Percentiles rank a stretch among this genome's conserved stretches.
phyloP scores from a whole-genome alignment of 2,329 filamentous ascomycete species.

The Claviceps monticola region DNA sequence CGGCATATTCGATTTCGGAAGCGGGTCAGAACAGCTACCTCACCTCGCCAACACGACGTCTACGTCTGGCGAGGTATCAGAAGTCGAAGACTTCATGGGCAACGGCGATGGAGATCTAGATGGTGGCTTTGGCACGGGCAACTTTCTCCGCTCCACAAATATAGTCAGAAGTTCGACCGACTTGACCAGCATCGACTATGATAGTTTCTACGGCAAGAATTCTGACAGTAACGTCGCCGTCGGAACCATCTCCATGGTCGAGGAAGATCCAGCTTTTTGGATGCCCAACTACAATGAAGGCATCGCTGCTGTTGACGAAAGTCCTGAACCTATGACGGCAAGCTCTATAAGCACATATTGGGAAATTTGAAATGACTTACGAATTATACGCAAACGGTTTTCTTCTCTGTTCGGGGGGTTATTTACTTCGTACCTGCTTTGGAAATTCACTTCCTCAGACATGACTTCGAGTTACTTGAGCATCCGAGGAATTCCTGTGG shows the following conservation, averaged over 20 bases:
- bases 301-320: constrained; percentile 22
- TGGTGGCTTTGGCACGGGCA: constrained; percentile 31
- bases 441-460: not conserved
- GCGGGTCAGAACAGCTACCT: constrained; percentile 39
- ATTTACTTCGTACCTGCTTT: not conserved
- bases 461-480: not conserved
- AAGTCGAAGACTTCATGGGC: constrained; percentile 45
- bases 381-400: not conserved
- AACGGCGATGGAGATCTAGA: constrained; percentile 35
- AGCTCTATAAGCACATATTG: constrained; percentile 20
- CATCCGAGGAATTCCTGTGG: not conserved
- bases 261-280: constrained; percentile 38
- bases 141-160: constrained; percentile 31
- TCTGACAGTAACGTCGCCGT: constrained; percentile 24
- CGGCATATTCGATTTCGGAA: constrained; percentile 36
- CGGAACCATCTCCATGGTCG: constrained; percentile 33
- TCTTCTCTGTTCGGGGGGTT: not conserved
- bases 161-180: constrained; percentile 28
- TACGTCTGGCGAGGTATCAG: constrained; percentile 53
- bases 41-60: constrained; percentile 43
- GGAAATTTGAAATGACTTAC: constrained; percentile 18
- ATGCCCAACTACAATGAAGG: constrained; percentile 31
- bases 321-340: constrained; percentile 19
- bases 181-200: constrained; percentile 37
- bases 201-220: constrained; percentile 39